Base-by-base conservation (phyloP, 208 protist species). In the Eutreptiella sp. region DNA sequence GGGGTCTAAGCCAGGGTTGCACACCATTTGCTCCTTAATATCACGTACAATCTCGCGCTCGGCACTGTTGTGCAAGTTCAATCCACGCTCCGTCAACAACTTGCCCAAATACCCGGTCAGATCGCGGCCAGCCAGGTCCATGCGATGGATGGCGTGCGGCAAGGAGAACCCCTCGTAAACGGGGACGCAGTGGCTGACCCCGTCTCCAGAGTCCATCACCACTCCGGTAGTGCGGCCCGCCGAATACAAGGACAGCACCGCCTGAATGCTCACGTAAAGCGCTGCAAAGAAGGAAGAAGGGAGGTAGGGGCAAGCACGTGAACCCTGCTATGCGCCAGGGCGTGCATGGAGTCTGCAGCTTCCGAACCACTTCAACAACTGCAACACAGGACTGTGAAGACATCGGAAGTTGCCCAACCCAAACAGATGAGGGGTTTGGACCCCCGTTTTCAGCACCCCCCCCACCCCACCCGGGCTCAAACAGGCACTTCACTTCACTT, bases 31-130 rank as follows among this genome's bases (percentile, higher is more conserved):
- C 70, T 95, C 89, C 73, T 95, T 92, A 58, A 97, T 92, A 69
- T 92, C 93, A 57, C 88, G 81, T 31, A 96, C 88, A 59, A 96
- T 96, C 68, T 96, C 90, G 63, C 90, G 83, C 74, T 97, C 94
- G 21, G 89, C 90, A 1, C 88, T 90, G 19, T 91, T 94, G 32
- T 76, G 92, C 74, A 97, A 97, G 19, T 85, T 85, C 72, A 90
- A 88, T 28, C 90, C 89, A 21, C 78, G 80, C 76, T 97, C 89
- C 45, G 88, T 94, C 38, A 96, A 73, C 53, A 95, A 71, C 80
- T 89, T 89, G 76, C 87, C 88, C 55, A 95, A 55, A 65, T 94
- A 95, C 53, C 96, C 84, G 29, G 92, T 97, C 27, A 97, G 68
- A 59, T 97, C 90, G 57, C 88, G 80, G 38, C 90, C 90, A 39